Percentiles rank a stretch among this genome's conserved stretches.
Evolutionary conservation across 208 protist species (phyloP).

Genomic region (Vickermania ingenoplastis): DNA sequence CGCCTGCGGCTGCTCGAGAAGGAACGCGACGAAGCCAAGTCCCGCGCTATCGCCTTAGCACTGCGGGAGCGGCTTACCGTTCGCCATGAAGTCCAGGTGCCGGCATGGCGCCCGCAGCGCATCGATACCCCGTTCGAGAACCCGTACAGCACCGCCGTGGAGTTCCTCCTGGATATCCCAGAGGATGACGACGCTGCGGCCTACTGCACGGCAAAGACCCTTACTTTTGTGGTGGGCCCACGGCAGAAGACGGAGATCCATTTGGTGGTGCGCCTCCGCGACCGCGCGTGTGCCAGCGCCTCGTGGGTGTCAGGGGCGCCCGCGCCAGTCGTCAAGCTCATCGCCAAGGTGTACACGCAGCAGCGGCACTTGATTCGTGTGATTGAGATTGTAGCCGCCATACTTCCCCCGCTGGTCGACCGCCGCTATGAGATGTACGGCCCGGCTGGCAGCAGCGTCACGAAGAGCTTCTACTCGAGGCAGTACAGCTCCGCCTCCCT

Average conservation of each 20-base stretch:
- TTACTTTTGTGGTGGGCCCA: slow-evolving; percentile 54
- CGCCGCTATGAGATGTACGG: slow-evolving; percentile 81
- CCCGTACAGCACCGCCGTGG: slow-evolving; percentile 39
- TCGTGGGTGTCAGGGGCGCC: background rate
- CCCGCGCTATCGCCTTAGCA: slow-evolving; percentile 52
- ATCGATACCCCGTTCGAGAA: slow-evolving; percentile 56
- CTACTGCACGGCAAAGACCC: slow-evolving; percentile 23
- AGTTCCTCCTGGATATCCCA: slow-evolving; percentile 66
- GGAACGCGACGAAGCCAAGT: slow-evolving; percentile 65
- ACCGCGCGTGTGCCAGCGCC: background rate
- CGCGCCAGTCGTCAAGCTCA: slow-evolving; percentile 13
- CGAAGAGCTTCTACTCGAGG: slow-evolving; percentile 56
- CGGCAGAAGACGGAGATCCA: slow-evolving; percentile 42
- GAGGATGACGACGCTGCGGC: slow-evolving; percentile 12
- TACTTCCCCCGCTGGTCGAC: slow-evolving; percentile 63
- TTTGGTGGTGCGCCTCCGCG: slow-evolving; percentile 35
- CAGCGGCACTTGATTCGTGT: slow-evolving; percentile 51
- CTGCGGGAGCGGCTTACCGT: slow-evolving; percentile 66
- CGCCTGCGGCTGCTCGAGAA: slow-evolving; percentile 69
- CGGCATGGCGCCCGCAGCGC: slow-evolving; percentile 52
- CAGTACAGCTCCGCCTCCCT: slow-evolving; percentile 52
- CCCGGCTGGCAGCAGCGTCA: slow-evolving; percentile 35
- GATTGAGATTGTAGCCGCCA: slow-evolving; percentile 42
- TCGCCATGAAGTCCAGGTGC: slow-evolving; percentile 39
- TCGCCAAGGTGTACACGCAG: slow-evolving; percentile 52